A percentile compares a stretch with the other conserved stretches of the same genome.
These are phyloP conservation scores for Cytospora leucostoma DNA, from an alignment of 2,329 filamentous ascomycete genomes.

Conservation along the genomic window DNA sequence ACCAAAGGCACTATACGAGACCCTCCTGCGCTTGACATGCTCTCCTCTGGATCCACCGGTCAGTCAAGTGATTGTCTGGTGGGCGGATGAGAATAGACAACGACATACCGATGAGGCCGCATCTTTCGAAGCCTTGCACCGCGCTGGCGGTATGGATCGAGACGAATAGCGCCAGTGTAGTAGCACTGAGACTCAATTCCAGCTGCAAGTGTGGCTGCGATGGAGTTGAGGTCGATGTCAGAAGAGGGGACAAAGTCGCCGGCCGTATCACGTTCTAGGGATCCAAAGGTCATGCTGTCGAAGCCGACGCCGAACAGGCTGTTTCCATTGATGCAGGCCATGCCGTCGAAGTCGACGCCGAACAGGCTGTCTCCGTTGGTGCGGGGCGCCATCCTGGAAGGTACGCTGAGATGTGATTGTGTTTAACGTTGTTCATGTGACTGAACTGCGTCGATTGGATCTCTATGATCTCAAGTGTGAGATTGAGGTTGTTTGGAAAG, in stretches of 20 bases:
- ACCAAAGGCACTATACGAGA: constrained; percentile 11
- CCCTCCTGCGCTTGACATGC: constrained; percentile 20
- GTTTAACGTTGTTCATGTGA: background rate
- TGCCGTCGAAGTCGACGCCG: background rate
- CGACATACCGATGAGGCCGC: constrained; percentile 15
- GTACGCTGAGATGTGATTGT: background rate
- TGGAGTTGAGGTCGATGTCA: constrained; percentile 5
- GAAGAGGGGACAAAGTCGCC: background rate
- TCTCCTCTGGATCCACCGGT: background rate
- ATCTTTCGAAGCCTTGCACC: background rate
- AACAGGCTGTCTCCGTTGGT: background rate
- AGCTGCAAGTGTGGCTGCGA: constrained; percentile 17
- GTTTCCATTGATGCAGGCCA: background rate
- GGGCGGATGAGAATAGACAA: background rate
- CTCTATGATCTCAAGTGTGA: background rate
- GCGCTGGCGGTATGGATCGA: background rate
- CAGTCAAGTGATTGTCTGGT: background rate
- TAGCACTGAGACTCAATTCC: background rate
- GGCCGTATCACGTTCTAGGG: background rate
- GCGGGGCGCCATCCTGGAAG: background rate
- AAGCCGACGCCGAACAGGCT: constrained; percentile 3
- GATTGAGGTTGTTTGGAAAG: background rate
- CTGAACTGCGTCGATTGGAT: background rate
- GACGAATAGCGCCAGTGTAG: background rate
- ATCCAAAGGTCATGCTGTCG: background rate